Conservation (phyloP, 2,329 filamentous ascomycete species). For the Penicillium sp. region DNA sequence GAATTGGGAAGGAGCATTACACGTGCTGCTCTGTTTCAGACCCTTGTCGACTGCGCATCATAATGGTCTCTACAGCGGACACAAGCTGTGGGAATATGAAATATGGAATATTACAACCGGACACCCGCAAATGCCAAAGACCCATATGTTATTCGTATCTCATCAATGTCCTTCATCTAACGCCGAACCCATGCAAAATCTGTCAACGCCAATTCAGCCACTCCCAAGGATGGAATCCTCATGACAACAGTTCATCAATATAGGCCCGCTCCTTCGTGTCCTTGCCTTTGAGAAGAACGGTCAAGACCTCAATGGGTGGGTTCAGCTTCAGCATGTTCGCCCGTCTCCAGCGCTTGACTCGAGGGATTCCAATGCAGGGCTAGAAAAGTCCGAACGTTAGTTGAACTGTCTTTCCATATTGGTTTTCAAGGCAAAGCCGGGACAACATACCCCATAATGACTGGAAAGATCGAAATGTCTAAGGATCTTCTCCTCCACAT, state of each 20-base stretch:
- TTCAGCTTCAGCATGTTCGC: constrained; percentile 77
- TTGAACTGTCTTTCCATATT: not conserved
- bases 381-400: constrained; percentile 37
- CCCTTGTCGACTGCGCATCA: not conserved
- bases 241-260: constrained; percentile 46
- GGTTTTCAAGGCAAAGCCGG: not conserved
- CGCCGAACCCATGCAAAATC: constrained; percentile 10
- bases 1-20: not conserved
- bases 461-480: constrained; percentile 88
- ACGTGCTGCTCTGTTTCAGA: not conserved
- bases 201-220: not conserved
- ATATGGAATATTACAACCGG: not conserved
- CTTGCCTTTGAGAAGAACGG: constrained; percentile 68
- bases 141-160: constrained; percentile 1
- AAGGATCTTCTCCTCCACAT: constrained; percentile 75
- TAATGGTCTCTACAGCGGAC: not conserved
- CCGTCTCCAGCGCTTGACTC: constrained; percentile 81
- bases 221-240: not conserved
- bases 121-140: not conserved
- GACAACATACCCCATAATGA: constrained; percentile 78
- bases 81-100: not conserved
- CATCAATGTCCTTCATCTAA: constrained; percentile 4
- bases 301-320: constrained; percentile 85
- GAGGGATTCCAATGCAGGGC: constrained; percentile 82
- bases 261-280: constrained; percentile 60